A percentile compares a stretch with the other conserved stretches of the same genome.
These are phyloP conservation scores for Cicer bijugum DNA, from an alignment of 306 rosid species.

Conservation along the genomic window DNA sequence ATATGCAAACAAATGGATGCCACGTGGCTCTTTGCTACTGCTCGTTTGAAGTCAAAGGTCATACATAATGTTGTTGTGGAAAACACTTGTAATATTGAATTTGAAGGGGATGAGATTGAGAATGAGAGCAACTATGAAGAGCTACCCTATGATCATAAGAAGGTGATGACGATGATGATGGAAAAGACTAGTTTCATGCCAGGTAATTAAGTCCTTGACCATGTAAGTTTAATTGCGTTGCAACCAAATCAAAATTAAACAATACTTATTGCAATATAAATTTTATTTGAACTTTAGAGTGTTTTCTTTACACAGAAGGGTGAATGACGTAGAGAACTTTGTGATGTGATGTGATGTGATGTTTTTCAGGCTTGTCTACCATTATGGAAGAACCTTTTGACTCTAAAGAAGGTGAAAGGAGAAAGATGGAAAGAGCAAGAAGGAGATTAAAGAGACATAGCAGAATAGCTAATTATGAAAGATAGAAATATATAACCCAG, in stretches of 20 bases:
- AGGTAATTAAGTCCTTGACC: constrained; percentile 45
- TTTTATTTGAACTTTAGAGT: not conserved
- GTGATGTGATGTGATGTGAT: not conserved
- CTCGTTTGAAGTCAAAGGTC: constrained; percentile 53
- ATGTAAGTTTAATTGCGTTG: constrained; percentile 2
- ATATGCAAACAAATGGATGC: constrained; percentile 75
- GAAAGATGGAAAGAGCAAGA: constrained; percentile 59
- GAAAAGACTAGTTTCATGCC: constrained; percentile 43
- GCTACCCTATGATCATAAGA: constrained; percentile 24
- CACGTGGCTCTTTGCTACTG: constrained; percentile 67
- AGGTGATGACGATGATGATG: constrained; percentile 42
- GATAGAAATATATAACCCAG: not conserved
- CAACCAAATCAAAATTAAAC: not conserved
- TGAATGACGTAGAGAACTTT: constrained; percentile 37
- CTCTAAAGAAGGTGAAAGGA: constrained; percentile 49
- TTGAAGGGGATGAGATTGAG: constrained; percentile 24
- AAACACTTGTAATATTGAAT: constrained; percentile 11
- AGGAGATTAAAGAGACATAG: constrained; percentile 49
- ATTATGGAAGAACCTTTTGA: constrained; percentile 58
- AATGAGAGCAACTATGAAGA: constrained; percentile 33
- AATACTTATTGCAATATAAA: not conserved
- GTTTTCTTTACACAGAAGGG: not conserved
- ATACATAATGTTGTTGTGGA: not conserved
- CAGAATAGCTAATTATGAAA: constrained; percentile 9
- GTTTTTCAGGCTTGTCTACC: constrained; percentile 62